Conservation (phyloP, 2,329 filamentous ascomycete species). For the Reticulascus tulasneorum region DNA sequence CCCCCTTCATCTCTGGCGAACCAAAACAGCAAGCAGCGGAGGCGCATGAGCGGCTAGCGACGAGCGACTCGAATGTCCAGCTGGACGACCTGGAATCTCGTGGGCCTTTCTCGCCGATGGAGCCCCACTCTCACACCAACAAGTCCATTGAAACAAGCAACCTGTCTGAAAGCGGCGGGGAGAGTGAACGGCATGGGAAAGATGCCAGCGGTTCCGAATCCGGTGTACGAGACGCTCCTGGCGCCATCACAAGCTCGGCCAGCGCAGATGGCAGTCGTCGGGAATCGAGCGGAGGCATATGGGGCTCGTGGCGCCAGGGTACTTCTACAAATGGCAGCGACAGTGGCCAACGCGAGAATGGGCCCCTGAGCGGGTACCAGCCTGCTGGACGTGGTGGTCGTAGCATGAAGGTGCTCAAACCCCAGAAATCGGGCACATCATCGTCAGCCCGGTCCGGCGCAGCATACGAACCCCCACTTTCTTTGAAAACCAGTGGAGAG, state of each 20-base stretch:
- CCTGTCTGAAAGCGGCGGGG: slow-evolving; percentile 40
- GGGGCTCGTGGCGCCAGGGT: slow-evolving; percentile 67
- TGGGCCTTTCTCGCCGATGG: slow-evolving; percentile 30
- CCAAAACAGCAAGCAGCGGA: slow-evolving; percentile 21
- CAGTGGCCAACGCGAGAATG: slow-evolving; percentile 45
- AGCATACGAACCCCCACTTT: slow-evolving; percentile 47
- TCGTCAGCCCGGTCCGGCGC: slow-evolving; percentile 45
- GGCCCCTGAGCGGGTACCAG: slow-evolving; percentile 63
- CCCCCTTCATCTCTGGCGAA: slow-evolving; percentile 37
- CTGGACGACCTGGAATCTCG: slow-evolving; percentile 21
- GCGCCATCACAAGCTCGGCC: slow-evolving; percentile 4
- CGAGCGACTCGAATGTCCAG: slow-evolving; percentile 21
- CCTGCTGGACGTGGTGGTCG: slow-evolving; percentile 58
- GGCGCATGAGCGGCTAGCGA: slow-evolving; percentile 8
- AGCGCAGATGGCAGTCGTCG: slow-evolving; percentile 27
- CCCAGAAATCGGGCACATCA: slow-evolving; percentile 58
- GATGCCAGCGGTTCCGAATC: slow-evolving; percentile 11
- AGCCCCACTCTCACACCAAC: slow-evolving; percentile 27
- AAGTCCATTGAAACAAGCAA: slow-evolving; percentile 30
- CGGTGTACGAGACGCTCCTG: slow-evolving; percentile 3
- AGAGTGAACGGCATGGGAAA: slow-evolving; percentile 34
- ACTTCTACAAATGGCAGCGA: slow-evolving; percentile 46
- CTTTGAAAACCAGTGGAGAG: slow-evolving; percentile 43
- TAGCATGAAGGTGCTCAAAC: slow-evolving; percentile 87
- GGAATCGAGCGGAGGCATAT: slow-evolving; percentile 54